Evolutionary conservation across 1,139 yeast species (phyloP).

Genomic region (Candida sojae): DNA sequence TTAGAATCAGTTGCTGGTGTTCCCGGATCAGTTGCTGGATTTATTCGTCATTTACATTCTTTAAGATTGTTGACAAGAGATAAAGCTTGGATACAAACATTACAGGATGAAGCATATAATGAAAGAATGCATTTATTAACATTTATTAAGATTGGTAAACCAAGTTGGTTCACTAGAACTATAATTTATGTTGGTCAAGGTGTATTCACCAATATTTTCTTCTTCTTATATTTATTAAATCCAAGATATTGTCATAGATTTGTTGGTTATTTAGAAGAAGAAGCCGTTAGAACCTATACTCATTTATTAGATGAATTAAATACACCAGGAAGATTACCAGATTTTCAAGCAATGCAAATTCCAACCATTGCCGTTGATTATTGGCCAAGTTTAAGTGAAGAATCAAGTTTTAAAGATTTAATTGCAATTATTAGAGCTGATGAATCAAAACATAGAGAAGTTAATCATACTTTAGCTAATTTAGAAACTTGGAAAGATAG

Average conservation of each 20-base stretch:
- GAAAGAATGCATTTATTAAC: slow-evolving; percentile 79
- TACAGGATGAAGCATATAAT: slow-evolving; percentile 75
- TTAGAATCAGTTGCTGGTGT: slow-evolving; percentile 78
- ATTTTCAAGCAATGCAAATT: slow-evolving; percentile 43
- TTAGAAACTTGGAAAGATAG: slow-evolving; percentile 55
- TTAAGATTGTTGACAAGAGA: slow-evolving; percentile 63
- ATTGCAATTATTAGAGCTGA: slow-evolving; percentile 60
- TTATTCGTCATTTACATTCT: slow-evolving; percentile 65
- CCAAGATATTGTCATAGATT: slow-evolving; percentile 74
- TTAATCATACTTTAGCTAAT: slow-evolving; percentile 75
- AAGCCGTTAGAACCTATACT: slow-evolving; percentile 72
- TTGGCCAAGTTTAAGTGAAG: slow-evolving; percentile 54
- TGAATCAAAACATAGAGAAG: slow-evolving; percentile 77
- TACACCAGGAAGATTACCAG: slow-evolving; percentile 52
- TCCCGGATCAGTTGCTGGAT: slow-evolving; percentile 78
- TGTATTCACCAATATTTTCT: slow-evolving; percentile 67
- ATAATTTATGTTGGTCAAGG: slow-evolving; percentile 72
- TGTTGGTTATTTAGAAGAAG: slow-evolving; percentile 80
- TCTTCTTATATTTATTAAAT: slow-evolving; percentile 56
- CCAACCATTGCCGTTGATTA: slow-evolving; percentile 65
- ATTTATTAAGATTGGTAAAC: slow-evolving; percentile 65
- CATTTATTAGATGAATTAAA: slow-evolving; percentile 58
- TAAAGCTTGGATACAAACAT: slow-evolving; percentile 75
- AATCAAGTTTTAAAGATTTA: slow-evolving; percentile 61
- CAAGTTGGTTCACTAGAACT: slow-evolving; percentile 58